Percentiles rank a stretch among this genome's conserved stretches.
These are phyloP conservation scores for Scheffersomyces titani DNA, from an alignment of 1,139 yeast species.

Conservation along the genomic window DNA sequence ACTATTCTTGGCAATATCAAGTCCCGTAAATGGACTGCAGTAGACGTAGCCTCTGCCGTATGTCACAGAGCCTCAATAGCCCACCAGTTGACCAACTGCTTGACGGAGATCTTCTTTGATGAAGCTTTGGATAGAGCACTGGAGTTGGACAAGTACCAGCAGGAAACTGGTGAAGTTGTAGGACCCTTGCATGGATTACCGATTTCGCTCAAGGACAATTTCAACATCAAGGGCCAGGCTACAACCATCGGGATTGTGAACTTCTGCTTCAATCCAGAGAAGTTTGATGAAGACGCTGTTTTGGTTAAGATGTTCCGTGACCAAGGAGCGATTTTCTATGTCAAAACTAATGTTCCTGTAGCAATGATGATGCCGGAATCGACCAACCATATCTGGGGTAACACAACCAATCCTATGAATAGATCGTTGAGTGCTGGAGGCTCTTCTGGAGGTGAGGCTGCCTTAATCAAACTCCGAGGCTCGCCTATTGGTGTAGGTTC, in stretches of 20 bases:
- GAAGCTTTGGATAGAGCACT: conserved; percentile 31
- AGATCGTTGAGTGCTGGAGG: conserved; percentile 36
- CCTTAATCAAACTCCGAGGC: conserved; percentile 36
- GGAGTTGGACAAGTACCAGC: conserved; percentile 29
- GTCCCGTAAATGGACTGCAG: conserved; percentile 22
- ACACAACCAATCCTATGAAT: conserved; percentile 34
- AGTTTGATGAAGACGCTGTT: conserved; percentile 25
- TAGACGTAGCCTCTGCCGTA: conserved; percentile 37
- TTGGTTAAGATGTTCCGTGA: conserved; percentile 26
- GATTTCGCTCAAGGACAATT: conserved; percentile 48
- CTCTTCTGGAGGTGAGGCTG: conserved; percentile 40
- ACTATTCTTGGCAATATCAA: conserved; percentile 37
- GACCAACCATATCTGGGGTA: conserved; percentile 35
- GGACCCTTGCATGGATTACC: conserved; percentile 45
- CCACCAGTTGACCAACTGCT: conserved; percentile 45
- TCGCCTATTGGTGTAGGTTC: conserved; percentile 56
- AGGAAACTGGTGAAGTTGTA: conserved; percentile 20
- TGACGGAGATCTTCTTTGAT: conserved; percentile 36
- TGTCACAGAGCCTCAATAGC: conserved; percentile 47
- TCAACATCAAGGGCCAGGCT: conserved; percentile 51
- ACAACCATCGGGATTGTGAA: conserved; percentile 51
- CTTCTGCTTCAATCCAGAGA: conserved; percentile 24
- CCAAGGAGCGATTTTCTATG: conserved; percentile 35
- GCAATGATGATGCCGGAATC: conserved; percentile 44
- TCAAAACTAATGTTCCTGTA: conserved; percentile 36